These are phyloP conservation scores for Ambrosiella cleistominuta DNA, from an alignment of 2,329 filamentous ascomycete species.

Conservation along the genomic window DNA sequence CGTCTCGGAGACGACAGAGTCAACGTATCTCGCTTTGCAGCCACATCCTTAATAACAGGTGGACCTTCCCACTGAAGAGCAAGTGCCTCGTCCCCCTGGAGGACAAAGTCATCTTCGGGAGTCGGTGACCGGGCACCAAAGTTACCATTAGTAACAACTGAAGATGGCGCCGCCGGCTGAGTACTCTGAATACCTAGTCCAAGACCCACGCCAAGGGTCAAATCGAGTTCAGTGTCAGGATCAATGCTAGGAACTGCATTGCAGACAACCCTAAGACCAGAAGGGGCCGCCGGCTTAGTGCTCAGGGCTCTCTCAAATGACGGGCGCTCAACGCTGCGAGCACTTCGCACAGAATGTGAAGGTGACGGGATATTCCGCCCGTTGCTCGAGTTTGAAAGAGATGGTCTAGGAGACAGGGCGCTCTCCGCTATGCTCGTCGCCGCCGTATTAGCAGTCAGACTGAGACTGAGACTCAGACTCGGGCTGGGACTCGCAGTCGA, in stretches of 20 bases:
- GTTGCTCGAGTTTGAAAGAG: conserved; percentile 7
- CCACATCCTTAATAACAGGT: conserved; percentile 30
- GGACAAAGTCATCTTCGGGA: conserved; percentile 7
- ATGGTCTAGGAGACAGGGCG: conserved; percentile 9
- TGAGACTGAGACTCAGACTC: conserved; percentile 9
- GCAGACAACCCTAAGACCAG: conserved; percentile 9
- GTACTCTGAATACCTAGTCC: background rate
- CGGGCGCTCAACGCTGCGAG: conserved; percentile 10
- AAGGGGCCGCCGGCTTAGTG: conserved; percentile 10
- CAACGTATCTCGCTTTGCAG: conserved; percentile 34
- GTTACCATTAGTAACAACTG: background rate
- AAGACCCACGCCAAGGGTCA: background rate
- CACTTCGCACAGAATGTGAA: conserved; percentile 8
- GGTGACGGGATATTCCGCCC: conserved; percentile 10
- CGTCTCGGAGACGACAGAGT: conserved; percentile 28
- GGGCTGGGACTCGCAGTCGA: conserved; percentile 9
- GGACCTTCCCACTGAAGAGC: conserved; percentile 16
- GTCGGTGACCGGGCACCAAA: conserved; percentile 8
- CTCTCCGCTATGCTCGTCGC: background rate
- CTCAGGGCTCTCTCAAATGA: conserved; percentile 9
- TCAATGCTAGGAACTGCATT: conserved; percentile 10
- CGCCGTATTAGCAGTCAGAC: background rate
- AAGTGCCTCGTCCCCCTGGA: conserved; percentile 22
- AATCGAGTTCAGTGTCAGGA: conserved; percentile 2
- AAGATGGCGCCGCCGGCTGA: background rate